A percentile compares a stretch with the other conserved stretches of the same genome.
These are phyloP conservation scores for Candida palmyrensis DNA, from an alignment of 805 yeast genomes.

Conservation along the genomic window DNA sequence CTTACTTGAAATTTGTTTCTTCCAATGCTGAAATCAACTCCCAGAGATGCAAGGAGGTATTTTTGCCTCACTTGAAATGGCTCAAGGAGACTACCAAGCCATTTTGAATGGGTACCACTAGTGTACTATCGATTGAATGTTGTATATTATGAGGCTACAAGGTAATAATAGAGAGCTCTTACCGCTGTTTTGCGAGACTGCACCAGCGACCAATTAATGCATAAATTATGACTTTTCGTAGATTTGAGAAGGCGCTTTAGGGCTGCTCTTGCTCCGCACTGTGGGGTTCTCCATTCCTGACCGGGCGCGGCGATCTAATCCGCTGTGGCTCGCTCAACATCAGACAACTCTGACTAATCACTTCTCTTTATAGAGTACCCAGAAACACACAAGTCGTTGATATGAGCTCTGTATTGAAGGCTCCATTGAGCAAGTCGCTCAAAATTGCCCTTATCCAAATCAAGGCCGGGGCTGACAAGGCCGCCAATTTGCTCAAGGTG, in stretches of 20 bases:
- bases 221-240: too few species aligned
- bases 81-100: slow-evolving; percentile 30
- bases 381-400: not conserved
- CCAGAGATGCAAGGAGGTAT: slow-evolving; percentile 29
- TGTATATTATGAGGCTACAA: too few species aligned
- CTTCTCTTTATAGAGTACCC: too few species aligned
- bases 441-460: slow-evolving; percentile 84
- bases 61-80: slow-evolving; percentile 40
- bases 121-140: too few species aligned
- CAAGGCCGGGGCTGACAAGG: slow-evolving; percentile 75
- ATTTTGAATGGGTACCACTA: too few species aligned
- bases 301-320: not conserved
- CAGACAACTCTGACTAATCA: not conserved
- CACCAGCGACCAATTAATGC: too few species aligned
- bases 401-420: slow-evolving; percentile 18
- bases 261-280: too few species aligned
- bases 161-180: too few species aligned
- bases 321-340: not conserved
- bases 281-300: too few species aligned
- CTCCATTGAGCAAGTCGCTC: slow-evolving; percentile 49
- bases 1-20: slow-evolving; percentile 22
- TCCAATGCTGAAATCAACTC: slow-evolving; percentile 17
- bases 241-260: too few species aligned
- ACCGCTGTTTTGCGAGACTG: too few species aligned
- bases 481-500: slow-evolving; percentile 69